Evolutionary conservation across 306 rosid species (phyloP).

Genomic region (Myrica gale): DNA sequence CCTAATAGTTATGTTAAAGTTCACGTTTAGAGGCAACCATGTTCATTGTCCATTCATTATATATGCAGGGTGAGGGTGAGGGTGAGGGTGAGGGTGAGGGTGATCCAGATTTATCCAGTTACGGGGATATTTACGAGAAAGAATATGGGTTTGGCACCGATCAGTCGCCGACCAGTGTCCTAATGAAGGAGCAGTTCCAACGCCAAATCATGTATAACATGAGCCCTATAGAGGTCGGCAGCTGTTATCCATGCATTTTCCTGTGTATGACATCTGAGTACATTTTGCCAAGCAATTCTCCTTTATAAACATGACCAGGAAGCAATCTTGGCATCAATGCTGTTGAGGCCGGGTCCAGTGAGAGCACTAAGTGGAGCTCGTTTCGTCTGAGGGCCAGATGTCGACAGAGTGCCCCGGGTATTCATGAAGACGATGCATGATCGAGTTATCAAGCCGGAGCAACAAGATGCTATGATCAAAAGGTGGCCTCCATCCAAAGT

Average conservation of each 20-base stretch:
- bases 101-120: constrained; percentile 21
- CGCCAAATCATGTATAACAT: constrained; percentile 11
- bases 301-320: constrained; percentile 11
- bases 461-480: constrained; percentile 36
- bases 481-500: constrained; percentile 39
- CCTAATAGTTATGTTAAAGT: too few relatives aligned
- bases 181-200: constrained; percentile 6
- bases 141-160: constrained; percentile 15
- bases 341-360: constrained; percentile 33
- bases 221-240: constrained; percentile 22
- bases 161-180: constrained; percentile 17
- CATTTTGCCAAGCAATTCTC: not conserved
- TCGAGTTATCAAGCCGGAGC: constrained; percentile 4
- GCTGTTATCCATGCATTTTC: not conserved
- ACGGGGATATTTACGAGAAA: constrained; percentile 15
- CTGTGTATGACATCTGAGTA: not conserved
- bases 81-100: too few relatives aligned
- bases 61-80: constrained; percentile 30
- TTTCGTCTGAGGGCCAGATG: not conserved
- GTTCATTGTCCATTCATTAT: not conserved
- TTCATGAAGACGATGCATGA: constrained; percentile 39
- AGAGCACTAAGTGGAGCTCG: constrained; percentile 12
- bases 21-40: too few relatives aligned
- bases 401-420: constrained; percentile 21
- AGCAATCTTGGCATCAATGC: constrained; percentile 29